A percentile compares a stretch with the other conserved stretches of the same genome.
Conservation (phyloP, 306 rosid species). For the Medicago lupulina region DNA sequence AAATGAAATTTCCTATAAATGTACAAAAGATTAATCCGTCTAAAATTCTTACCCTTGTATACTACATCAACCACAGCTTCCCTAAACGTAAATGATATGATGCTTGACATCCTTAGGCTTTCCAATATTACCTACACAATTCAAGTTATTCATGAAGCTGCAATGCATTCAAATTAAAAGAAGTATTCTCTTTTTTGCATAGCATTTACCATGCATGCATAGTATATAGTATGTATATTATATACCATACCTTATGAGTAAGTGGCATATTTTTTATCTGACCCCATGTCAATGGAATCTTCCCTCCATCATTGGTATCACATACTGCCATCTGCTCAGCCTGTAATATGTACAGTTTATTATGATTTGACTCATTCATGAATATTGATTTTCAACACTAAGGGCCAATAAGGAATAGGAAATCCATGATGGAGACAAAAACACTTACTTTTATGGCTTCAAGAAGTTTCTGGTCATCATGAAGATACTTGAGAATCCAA, state of each 20-base stretch:
- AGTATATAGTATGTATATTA: not conserved
- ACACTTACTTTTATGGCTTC: slow-evolving; percentile 60
- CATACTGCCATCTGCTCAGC: slow-evolving; percentile 70
- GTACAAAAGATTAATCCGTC: not conserved
- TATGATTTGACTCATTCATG: slow-evolving; percentile 24
- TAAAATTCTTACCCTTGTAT: slow-evolving; percentile 65
- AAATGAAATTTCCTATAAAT: slow-evolving; percentile 14
- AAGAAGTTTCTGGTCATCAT: slow-evolving; percentile 80
- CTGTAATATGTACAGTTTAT: slow-evolving; percentile 46
- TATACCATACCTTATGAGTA: slow-evolving; percentile 53
- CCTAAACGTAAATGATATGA: slow-evolving; percentile 87
- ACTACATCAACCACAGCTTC: slow-evolving; percentile 87
- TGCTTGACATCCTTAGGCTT: slow-evolving; percentile 89
- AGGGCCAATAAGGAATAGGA: slow-evolving; percentile 37
- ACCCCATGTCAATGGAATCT: slow-evolving; percentile 69
- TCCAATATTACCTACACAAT: slow-evolving; percentile 75
- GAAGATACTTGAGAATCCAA: slow-evolving; percentile 90
- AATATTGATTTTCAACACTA: slow-evolving; percentile 27
- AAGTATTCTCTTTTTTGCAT: not conserved
- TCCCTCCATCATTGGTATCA: slow-evolving; percentile 67
- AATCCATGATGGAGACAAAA: slow-evolving; percentile 24
- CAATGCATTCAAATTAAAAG: not conserved
- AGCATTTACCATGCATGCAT: slow-evolving; percentile 3
- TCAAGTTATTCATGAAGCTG: not conserved
- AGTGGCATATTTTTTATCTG: slow-evolving; percentile 71